phyloP scores from a whole-genome alignment of 805 yeast genomes.

The Lachancea quebecensis region DNA sequence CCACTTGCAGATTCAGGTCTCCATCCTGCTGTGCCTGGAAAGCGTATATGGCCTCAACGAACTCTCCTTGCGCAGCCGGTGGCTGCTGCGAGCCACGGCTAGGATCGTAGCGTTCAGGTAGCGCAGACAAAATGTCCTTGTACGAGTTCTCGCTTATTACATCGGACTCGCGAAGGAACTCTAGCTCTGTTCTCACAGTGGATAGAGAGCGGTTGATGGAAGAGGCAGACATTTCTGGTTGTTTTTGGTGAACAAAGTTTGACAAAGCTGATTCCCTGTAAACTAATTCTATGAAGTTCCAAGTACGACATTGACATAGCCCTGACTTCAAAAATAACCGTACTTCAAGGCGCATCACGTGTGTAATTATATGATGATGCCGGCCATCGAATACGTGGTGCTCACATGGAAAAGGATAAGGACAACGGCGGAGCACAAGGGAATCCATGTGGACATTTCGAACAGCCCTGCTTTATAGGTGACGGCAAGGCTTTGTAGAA shows the following conservation, averaged over 20 bases:
- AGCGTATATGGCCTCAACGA: constrained; percentile 65
- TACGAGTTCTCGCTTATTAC: constrained; percentile 56
- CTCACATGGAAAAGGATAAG: constrained; percentile 61
- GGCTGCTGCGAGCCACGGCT: constrained; percentile 5
- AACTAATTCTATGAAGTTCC: background rate
- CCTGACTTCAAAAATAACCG: background rate
- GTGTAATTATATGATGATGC: constrained; percentile 13
- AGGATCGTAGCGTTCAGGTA: constrained; percentile 43
- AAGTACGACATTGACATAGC: background rate
- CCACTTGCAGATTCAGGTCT: constrained; percentile 58
- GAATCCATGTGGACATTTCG: constrained; percentile 93
- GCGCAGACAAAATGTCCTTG: constrained; percentile 40
- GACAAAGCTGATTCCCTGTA: background rate
- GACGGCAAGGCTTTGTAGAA: constrained; percentile 43
- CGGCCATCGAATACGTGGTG: constrained; percentile 32
- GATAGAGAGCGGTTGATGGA: constrained; percentile 72
- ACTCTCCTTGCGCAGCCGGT: constrained; percentile 24
- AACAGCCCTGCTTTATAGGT: constrained; percentile 75
- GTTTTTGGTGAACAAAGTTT: background rate
- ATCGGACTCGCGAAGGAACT: constrained; percentile 66
- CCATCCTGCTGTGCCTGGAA: constrained; percentile 69
- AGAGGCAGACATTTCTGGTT: constrained; percentile 39
- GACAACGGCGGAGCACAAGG: constrained; percentile 71
- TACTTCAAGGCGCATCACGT: background rate
- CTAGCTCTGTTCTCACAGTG: constrained; percentile 70